Conservation (phyloP, 2,329 filamentous ascomycete species). For the Arthrobotrys musiformis region DNA sequence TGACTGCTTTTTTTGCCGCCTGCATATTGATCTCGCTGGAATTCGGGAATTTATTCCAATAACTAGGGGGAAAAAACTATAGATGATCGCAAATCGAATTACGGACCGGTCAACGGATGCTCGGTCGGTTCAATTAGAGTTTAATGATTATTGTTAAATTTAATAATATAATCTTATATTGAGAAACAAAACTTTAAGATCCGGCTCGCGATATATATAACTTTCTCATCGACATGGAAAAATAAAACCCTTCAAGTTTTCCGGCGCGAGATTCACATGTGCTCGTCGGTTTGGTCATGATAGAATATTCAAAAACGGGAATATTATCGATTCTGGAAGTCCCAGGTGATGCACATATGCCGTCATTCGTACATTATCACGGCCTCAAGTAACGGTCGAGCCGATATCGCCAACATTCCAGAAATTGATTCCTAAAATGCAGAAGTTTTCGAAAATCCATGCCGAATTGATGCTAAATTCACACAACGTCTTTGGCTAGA, state of each 20-base stretch:
- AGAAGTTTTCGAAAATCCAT: neutral
- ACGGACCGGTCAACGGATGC: neutral
- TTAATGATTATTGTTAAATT: neutral
- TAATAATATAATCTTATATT: neutral
- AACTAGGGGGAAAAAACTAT: neutral
- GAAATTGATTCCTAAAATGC: neutral
- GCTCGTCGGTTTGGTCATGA: neutral
- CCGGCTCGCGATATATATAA: constrained; percentile 2
- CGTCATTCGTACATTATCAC: constrained; percentile 13
- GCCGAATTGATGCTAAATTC: neutral
- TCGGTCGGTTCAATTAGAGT: neutral
- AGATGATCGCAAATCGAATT: neutral
- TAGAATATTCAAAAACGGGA: neutral
- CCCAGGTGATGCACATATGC: constrained; percentile 26
- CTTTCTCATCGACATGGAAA: neutral
- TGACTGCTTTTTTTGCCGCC: constrained; percentile 38
- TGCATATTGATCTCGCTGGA: constrained; percentile 31
- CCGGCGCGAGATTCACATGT: neutral
- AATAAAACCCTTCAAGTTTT: neutral
- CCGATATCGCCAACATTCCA: constrained; percentile 4
- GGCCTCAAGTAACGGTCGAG: neutral
- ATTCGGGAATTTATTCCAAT: neutral
- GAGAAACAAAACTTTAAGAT: constrained; percentile 4
- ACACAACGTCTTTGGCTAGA: constrained; percentile 7
- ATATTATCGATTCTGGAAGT: neutral